A percentile compares a stretch with the other conserved stretches of the same genome.
Evolutionary conservation across 305 asterid genomes (phyloP).

Genomic region (Fraxinus dipetala): DNA sequence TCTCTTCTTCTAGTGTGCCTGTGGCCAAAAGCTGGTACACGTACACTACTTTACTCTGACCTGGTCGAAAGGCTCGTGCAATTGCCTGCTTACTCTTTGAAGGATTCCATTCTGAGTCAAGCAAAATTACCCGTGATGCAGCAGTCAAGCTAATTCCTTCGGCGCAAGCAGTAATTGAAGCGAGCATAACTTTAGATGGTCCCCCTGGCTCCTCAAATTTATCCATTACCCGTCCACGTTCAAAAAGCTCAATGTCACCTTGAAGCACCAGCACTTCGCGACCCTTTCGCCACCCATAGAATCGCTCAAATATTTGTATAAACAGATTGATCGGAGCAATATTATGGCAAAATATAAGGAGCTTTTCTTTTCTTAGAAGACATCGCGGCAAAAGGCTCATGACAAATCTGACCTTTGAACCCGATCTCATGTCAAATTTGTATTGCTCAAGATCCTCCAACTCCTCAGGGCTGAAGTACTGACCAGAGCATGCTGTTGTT

Average conservation of each 20-base stretch:
- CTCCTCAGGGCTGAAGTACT: constrained; percentile 60
- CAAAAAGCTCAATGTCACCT: constrained; percentile 95
- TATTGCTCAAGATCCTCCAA: constrained; percentile 62
- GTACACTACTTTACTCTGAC: constrained; percentile 89
- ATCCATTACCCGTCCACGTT: constrained; percentile 87
- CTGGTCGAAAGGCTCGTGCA: constrained; percentile 89
- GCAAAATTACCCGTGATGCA: constrained; percentile 84
- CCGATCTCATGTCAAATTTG: constrained; percentile 72
- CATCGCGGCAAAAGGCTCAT: constrained; percentile 88
- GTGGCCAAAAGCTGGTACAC: constrained; percentile 86
- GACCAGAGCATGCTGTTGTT: constrained; percentile 67
- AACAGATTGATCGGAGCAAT: constrained; percentile 86
- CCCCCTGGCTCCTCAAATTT: constrained; percentile 87
- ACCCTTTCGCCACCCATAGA: constrained; percentile 84
- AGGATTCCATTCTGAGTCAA: constrained; percentile 98
- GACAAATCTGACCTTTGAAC: constrained; percentile 86
- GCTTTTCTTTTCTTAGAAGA: constrained; percentile 63
- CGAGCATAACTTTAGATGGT: constrained; percentile 83
- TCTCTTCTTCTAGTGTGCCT: constrained; percentile 85
- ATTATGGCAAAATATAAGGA: constrained; percentile 86
- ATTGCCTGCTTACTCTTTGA: constrained; percentile 96
- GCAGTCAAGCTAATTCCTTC: constrained; percentile 96
- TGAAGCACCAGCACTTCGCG: constrained; percentile 82
- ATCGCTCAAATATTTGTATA: constrained; percentile 67
- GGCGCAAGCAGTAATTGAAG: constrained; percentile 91